A percentile compares a stretch with the other conserved stretches of the same genome.
phyloP scores from a whole-genome alignment of 768 basidiomycete species.

The Suillus plorans region DNA sequence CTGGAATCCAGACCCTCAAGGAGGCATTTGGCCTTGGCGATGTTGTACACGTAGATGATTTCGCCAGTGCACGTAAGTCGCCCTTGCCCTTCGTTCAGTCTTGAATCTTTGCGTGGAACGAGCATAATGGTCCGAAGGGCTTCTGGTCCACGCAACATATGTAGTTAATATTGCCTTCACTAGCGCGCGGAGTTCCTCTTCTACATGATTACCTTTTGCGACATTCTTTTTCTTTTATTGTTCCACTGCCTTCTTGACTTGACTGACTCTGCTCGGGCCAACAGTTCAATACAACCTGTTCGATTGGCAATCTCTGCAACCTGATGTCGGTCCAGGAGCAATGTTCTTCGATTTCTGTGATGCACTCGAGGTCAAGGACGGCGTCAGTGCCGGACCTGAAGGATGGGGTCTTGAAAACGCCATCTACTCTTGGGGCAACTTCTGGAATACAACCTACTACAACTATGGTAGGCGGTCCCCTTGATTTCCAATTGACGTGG shows the following conservation, averaged over 20 bases:
- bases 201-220: too few relatives aligned
- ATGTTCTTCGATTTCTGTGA: conserved; percentile 41
- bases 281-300: conserved; percentile 40
- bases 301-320: conserved; percentile 68
- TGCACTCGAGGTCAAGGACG: conserved; percentile 38
- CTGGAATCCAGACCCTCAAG: conserved; percentile 54
- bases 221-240: neutral
- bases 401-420: conserved; percentile 69
- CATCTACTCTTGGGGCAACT: conserved; percentile 57
- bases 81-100: neutral
- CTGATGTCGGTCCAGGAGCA: conserved; percentile 40
- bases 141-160: neutral
- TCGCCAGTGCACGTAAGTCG: conserved; percentile 53
- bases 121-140: neutral
- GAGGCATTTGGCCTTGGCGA: conserved; percentile 55
- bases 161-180: neutral
- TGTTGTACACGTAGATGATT: conserved; percentile 64
- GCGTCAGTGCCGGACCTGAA: conserved; percentile 37
- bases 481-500: neutral
- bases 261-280: neutral
- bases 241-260: neutral
- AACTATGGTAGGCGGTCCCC: conserved; percentile 35
- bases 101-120: neutral
- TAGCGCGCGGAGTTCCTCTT: too few relatives aligned
- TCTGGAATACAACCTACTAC: conserved; percentile 54